Percentiles rank a stretch among this genome's conserved stretches.
phyloP scores from a whole-genome alignment of 371 early-diverging fungal species.

The Mortierella sp. region DNA sequence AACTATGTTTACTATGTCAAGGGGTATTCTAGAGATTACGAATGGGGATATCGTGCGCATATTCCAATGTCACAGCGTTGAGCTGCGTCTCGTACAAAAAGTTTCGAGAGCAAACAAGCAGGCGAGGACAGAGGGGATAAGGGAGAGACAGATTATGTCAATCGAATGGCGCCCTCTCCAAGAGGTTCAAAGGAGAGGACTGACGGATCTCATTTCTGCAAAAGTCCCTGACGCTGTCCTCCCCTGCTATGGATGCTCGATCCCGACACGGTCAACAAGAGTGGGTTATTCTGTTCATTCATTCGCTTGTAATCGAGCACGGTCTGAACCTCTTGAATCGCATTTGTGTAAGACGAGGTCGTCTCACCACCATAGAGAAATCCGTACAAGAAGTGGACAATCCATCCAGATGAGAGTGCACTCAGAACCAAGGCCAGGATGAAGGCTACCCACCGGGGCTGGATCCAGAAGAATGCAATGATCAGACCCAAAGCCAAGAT shows the following conservation, averaged over 20 bases:
- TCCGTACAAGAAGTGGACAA: conserved; percentile 37
- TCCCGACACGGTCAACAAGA: conserved; percentile 3
- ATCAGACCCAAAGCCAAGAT: conserved; percentile 16
- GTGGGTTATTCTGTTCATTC: conserved; percentile 2
- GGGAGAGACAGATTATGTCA: too few relatives aligned
- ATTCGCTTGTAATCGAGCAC: conserved; percentile 10
- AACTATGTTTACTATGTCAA: too few relatives aligned
- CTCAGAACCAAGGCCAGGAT: conserved; percentile 14
- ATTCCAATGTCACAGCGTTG: too few relatives aligned
- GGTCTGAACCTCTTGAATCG: conserved; percentile 31
- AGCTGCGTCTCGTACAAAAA: too few relatives aligned
- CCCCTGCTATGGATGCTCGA: conserved; percentile 10
- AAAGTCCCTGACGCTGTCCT: conserved; percentile 17
- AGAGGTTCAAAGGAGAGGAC: conserved; percentile 29
- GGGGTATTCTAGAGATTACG: too few relatives aligned
- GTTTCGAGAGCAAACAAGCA: too few relatives aligned
- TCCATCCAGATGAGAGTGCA: conserved; percentile 23
- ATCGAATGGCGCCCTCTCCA: conserved; percentile 48
- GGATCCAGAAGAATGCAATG: conserved; percentile 23
- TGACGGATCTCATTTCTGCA: conserved; percentile 39
- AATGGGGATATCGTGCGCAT: too few relatives aligned
- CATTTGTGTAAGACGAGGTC: conserved; percentile 13
- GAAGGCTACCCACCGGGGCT: conserved; percentile 17
- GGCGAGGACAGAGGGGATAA: too few relatives aligned
- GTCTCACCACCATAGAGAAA: conserved; percentile 25